Conservation (phyloP, 169 alveolate species). For the Plasmodium relictum region DNA sequence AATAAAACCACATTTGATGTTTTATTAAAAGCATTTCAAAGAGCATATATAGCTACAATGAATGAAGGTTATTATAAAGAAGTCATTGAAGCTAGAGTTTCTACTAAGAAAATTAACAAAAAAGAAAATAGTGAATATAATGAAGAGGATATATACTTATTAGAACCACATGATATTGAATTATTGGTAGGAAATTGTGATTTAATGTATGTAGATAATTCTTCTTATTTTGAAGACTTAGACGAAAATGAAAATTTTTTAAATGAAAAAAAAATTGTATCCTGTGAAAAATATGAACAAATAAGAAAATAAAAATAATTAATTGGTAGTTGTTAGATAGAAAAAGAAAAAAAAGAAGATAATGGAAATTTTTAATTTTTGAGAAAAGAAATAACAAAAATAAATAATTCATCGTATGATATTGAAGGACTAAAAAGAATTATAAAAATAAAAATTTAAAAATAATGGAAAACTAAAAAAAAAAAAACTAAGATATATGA, state of each 20-base stretch:
- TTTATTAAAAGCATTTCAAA: background rate
- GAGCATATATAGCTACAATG: conserved; percentile 1
- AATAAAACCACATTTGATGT: conserved; percentile 19
- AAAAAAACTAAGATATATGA: no score
- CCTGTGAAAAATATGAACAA: no score
- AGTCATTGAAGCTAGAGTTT: conserved; percentile 1
- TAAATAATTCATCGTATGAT: no score
- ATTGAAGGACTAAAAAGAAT: no score
- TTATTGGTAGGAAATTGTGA: background rate
- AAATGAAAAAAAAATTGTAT: no score
- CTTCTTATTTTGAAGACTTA: conserved; percentile 13
- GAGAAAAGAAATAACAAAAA: no score
- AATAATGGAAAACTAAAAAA: no score
- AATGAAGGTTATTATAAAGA: conserved; percentile 33
- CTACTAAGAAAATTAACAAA: background rate
- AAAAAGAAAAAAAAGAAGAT: no score
- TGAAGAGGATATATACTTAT: background rate
- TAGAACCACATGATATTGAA: conserved; percentile 2
- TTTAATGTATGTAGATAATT: conserved; percentile 10
- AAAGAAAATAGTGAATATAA: background rate
- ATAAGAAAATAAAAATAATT: no score
- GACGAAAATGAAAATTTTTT: conserved; percentile 32
- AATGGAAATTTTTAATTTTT: no score
- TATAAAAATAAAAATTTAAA: no score
- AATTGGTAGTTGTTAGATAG: no score